Evolutionary conservation across 129 eudicot genomes (phyloP).

Genomic region (Lactuca saligna): DNA sequence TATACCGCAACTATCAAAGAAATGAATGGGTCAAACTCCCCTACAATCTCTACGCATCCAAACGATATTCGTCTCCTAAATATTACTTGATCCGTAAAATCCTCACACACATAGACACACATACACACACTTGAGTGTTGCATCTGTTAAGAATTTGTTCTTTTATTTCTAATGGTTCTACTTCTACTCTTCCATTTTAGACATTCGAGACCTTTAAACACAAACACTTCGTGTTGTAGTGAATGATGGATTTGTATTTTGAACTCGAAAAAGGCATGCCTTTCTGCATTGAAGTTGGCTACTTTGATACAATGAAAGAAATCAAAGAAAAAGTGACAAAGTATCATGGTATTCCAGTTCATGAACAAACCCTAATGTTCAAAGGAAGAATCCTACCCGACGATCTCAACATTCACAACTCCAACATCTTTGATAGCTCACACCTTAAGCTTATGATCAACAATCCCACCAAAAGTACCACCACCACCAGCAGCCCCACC

Average conservation of each 20-base stretch:
- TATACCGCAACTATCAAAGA: background rate
- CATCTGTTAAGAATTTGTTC: background rate
- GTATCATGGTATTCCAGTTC: conserved; percentile 52
- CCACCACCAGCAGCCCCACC: conserved; percentile 1
- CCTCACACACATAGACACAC: background rate
- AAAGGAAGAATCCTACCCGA: conserved; percentile 55
- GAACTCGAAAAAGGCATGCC: conserved; percentile 49
- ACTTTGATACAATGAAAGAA: conserved; percentile 68
- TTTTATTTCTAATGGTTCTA: conserved; percentile 2
- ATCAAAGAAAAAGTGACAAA: conserved; percentile 76
- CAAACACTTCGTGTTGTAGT: background rate
- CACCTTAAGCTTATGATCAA: conserved; percentile 43
- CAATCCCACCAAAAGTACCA: conserved; percentile 25
- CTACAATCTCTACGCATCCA: background rate
- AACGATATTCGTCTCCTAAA: background rate
- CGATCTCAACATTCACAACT: conserved; percentile 53
- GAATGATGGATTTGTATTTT: conserved; percentile 60
- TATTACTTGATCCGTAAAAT: background rate
- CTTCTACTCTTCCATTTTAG: background rate
- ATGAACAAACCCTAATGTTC: conserved; percentile 60
- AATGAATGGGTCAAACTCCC: background rate
- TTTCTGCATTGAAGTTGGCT: conserved; percentile 72
- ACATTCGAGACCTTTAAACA: background rate
- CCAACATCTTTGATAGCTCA: conserved; percentile 52
- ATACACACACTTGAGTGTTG: background rate